Evolutionary conservation across 257 asterid genomes (phyloP).

Genomic region (Fraxinus anomala): DNA sequence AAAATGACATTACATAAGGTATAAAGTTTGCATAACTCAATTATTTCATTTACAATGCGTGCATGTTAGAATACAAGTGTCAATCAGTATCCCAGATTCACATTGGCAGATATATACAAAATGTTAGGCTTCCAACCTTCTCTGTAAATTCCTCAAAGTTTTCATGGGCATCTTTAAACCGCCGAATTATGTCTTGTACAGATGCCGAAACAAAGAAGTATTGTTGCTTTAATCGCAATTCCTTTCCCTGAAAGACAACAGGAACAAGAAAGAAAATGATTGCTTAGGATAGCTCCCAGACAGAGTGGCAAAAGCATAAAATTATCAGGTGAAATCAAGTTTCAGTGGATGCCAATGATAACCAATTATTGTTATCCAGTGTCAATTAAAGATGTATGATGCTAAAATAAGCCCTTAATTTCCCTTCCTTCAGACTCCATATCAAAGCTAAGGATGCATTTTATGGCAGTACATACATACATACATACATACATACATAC

Average conservation of each 20-base stretch:
- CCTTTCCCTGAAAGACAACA: constrained; percentile 48
- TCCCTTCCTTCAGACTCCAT: neutral
- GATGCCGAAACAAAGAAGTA: constrained; percentile 61
- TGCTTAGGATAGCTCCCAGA: constrained; percentile 6
- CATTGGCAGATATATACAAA: neutral
- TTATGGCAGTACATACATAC: neutral
- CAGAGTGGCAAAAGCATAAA: neutral
- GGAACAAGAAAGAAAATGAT: constrained; percentile 3
- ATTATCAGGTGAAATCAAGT: neutral
- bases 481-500: neutral
- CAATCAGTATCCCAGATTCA: neutral
- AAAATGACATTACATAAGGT: neutral
- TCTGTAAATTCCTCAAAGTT: constrained; percentile 54
- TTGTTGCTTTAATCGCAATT: constrained; percentile 52
- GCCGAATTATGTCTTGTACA: constrained; percentile 46
- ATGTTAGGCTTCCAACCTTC: constrained; percentile 29
- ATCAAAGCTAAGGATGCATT: neutral
- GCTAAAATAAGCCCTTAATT: neutral
- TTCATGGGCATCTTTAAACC: constrained; percentile 44
- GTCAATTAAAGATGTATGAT: neutral
- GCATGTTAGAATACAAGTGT: neutral
- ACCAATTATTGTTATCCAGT: neutral
- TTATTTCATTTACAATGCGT: neutral
- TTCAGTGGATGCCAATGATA: neutral
- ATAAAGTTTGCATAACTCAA: neutral